Evolutionary conservation across 176 grass and related monocot genomes (phyloP), one percentile per base, ranked within the genome.

Genomic region (Carex scoparia): DNA sequence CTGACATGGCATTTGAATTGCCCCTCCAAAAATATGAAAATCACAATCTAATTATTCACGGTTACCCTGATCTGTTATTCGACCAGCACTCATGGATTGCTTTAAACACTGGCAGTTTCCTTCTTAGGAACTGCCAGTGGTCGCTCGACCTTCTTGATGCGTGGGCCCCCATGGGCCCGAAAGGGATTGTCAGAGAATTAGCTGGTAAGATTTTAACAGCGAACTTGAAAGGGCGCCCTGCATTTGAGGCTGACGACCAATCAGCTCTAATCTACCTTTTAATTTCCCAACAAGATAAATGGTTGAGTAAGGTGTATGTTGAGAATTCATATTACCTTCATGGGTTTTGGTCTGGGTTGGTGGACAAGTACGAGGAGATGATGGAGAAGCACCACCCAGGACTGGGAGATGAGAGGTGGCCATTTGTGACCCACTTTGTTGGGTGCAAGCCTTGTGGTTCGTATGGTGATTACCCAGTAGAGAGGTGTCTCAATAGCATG

Each of bases 101-200:
- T 16, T 80, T 93, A 59, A 88, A 82, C 85, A 91, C 94, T 15
- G 91, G 87, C 63, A 93, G 89, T 85, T 93, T 96, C 84, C 84
- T 96, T 10, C 81, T 96, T 33, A 89, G 91, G 8, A 93, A 96
- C 78, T 96, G 94, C 81, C 94, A 96, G 86, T 96, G 94, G 94
- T 96, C 91, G 2, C 88, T 96, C 10, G 87, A 96, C 5, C 89
- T 96, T 49, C 89, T 96, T 40, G 94, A 96, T 32, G 85, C 84
- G 0, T 96, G 94, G 94, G 89, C 91, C n/a, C 89, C 84, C 10
- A 96, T 96, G 94, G 91, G 87, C 1, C 91, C 91, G 1, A 69
- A 51, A 31, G 94, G 87, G 11, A 81, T 62, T 56, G 75, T 91
- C 54, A 89, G 94, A 27, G 33, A 80, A 44, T 89, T 81, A 61